These are phyloP conservation scores for Cichorium intybus DNA, from an alignment of 140 eudicot genomes.

Conservation along the genomic window DNA sequence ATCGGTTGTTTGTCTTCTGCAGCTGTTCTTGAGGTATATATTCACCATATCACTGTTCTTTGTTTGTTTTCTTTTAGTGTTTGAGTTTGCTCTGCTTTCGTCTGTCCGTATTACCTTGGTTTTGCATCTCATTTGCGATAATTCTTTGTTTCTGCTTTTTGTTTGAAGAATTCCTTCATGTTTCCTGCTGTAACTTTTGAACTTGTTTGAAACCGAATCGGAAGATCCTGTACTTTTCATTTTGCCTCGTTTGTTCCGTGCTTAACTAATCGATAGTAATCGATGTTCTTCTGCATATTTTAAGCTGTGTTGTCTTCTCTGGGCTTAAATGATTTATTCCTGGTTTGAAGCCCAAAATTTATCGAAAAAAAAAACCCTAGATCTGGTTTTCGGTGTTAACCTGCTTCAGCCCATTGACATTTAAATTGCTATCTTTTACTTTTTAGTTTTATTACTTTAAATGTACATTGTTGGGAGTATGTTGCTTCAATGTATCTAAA, in stretches of 20 bases:
- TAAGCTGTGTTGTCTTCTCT: background rate
- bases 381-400: slow-evolving; percentile 37
- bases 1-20: background rate
- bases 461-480: background rate
- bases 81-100: background rate
- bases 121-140: background rate
- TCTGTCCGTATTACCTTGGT: background rate
- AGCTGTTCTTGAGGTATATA: slow-evolving; percentile 9
- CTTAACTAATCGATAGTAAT: background rate
- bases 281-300: background rate
- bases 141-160: slow-evolving; percentile 7
- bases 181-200: background rate
- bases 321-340: background rate
- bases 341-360: slow-evolving; percentile 38
- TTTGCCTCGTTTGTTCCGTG: background rate
- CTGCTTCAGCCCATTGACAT: slow-evolving; percentile 29
- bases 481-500: background rate
- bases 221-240: background rate
- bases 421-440: background rate
- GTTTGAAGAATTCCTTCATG: background rate
- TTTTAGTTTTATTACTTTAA: slow-evolving; percentile 4
- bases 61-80: background rate
- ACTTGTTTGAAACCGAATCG: slow-evolving; percentile 8
- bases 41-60: background rate
- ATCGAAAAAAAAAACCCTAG: slow-evolving; percentile 23